Evolutionary conservation across 345 rosid genomes (phyloP), one percentile per base, ranked within the genome.

Genomic region (Litchi chinensis): DNA sequence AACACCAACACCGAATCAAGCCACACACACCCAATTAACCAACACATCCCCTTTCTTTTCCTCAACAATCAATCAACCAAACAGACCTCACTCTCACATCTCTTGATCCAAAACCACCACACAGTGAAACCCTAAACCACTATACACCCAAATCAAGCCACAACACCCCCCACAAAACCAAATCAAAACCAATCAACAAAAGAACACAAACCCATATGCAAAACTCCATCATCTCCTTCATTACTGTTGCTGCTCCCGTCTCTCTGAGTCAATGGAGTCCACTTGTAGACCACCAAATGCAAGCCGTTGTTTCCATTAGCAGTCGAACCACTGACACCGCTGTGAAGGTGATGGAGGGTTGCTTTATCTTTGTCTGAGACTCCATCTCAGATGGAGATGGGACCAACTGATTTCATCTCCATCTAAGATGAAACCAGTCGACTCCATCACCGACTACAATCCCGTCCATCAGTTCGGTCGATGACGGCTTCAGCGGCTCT

Each of bases 231-330:
- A 1, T 85, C 89, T 85, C 89, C 76, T 76, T 87, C 88, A 32
- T 81, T 83, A 76, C 75, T 68, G 32, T 50, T 70, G 5, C 67
- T 77, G 56, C 26, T 67, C 80, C 74, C 84, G 71, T 70, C 84
- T 78, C 76, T 84, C 74, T 91, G 92, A 67, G 91, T 77, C 57
- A 88, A 77, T 0, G 99, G 95, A 28, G 98, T 89, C 99, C 99
- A 96, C 85, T 92, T 94, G 80, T 79, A 96, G 68, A 96, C 85
- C 82, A 91, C 13, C 79, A 94, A 89, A 82, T 89, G 97, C 63
- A 95, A 91, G 44, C 88, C 90, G 73, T 88, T 92, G 82, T 77
- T 83, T 22, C 89, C 90, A 75, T 90, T 90, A 65, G 85, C 68
- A 12, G 71, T 57, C 19, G 79, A 71, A 77, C 88, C 88, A 65